Conservation (phyloP, 2,329 filamentous ascomycete species). For the Stagonosporopsis chrysanthemi region DNA sequence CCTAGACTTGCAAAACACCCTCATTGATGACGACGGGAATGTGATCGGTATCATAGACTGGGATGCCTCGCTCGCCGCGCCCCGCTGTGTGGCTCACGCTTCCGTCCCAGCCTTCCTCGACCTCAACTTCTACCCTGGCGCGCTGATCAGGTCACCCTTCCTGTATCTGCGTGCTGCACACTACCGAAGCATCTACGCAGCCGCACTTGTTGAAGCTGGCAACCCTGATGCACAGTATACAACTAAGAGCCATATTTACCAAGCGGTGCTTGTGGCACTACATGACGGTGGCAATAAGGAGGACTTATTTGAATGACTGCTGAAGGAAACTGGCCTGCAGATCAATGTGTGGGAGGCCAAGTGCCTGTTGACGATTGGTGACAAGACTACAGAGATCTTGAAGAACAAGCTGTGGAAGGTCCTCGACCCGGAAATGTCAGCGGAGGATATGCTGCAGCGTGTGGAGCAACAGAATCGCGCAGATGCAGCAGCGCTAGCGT, state of each 20-base stretch:
- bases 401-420: background rate
- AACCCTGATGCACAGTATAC: constrained; percentile 18
- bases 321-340: background rate
- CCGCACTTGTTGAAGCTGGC: constrained; percentile 16
- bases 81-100: constrained; percentile 21
- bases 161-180: background rate
- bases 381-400: constrained; percentile 1
- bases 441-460: background rate
- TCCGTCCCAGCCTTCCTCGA: constrained; percentile 21
- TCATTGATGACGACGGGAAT: constrained; percentile 22
- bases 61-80: constrained; percentile 17
- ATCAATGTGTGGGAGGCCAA: background rate
- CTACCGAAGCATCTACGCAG: constrained; percentile 21
- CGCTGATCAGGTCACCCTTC: background rate
- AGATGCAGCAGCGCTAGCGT: background rate
- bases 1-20: constrained; percentile 35
- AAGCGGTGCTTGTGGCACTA: constrained; percentile 8
- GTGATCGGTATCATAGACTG: constrained; percentile 32
- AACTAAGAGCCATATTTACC: constrained; percentile 14
- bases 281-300: background rate
- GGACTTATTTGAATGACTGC: background rate
- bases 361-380: background rate
- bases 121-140: constrained; percentile 3
- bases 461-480: background rate
- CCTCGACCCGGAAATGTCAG: constrained; percentile 4